Evolutionary conservation across 2,329 filamentous ascomycete species (phyloP), one percentile per base, ranked within the genome.

Genomic region (Botrytis paeoniae): DNA sequence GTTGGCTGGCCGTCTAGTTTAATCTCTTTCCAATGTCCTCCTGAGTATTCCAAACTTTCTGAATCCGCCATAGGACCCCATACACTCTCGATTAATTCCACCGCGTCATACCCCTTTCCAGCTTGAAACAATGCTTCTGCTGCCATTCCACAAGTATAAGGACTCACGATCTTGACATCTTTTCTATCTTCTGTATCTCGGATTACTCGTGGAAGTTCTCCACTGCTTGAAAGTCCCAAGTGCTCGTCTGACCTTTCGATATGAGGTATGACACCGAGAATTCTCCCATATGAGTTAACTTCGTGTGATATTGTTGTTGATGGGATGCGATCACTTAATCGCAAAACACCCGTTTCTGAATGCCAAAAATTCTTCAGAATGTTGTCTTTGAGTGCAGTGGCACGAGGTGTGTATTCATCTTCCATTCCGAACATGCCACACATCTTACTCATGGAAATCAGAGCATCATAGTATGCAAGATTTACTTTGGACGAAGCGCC

Each of bases 401-500:
- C 75, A 48, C 62, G 65, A n/a, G 45, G 14, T 9, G 63, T 64
- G 48, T 74, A 78, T 22, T 54, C 54, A 35, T 74, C 69, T 37
- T 75, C 72, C 8, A 71, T n/a, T 4, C 41, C 39, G 29, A 69
- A 22, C 3, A 59, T 37, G 25, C 29, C 57, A 45, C 70, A 73
- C 74, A 78, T 75, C 43, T 73, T 74, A 37, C 73, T 73, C 76
- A 77, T 76, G 10, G 76, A 74, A 32, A 63, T 74, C 57, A 77
- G 48, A 45, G 75, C 75, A 71, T 78, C 76, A 51, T 75, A 77
- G 57, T 73, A 77, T 39, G 77, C 75, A 16, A 78, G 60, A 65
- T 78, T 77, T n/a, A 76, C 75, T 48, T 78, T 76, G 0, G 73
- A 72, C 54, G 77, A 77, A 43, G 77, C 77, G 14, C 77, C 76